Evolutionary conservation across 768 basidiomycete genomes (phyloP).

Genomic region (Tulasnella sp.): DNA sequence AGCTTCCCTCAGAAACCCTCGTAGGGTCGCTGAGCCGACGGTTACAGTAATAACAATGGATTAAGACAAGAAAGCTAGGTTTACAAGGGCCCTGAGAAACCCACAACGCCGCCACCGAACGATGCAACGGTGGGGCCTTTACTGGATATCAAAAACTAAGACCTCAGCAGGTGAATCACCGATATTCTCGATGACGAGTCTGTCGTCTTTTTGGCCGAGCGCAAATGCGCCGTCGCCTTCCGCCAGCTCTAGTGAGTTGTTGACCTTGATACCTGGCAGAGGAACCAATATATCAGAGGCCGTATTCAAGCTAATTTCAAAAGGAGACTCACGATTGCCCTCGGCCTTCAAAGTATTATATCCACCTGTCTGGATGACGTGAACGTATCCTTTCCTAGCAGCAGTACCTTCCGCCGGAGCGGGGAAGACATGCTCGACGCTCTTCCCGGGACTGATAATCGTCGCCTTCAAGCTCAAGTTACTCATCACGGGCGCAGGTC

Average conservation of each 20-base stretch:
- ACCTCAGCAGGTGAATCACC: slow-evolving; percentile 7
- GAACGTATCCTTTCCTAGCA: slow-evolving; percentile 57
- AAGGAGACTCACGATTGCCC: slow-evolving; percentile 27
- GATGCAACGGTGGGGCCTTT: not conserved
- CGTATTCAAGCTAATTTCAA: not conserved
- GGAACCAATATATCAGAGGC: not conserved
- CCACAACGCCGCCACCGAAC: not conserved
- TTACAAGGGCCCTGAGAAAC: not conserved
- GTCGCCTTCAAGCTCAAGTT: slow-evolving; percentile 54
- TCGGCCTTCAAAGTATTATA: slow-evolving; percentile 48
- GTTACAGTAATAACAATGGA: too few relatives aligned
- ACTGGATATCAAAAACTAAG: slow-evolving; percentile 11
- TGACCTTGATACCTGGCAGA: not conserved
- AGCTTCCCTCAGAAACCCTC: too few relatives aligned
- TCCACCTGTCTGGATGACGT: slow-evolving; percentile 75
- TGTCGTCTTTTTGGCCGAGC: not conserved
- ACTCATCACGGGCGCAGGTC: slow-evolving; percentile 57
- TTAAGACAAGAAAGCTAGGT: not conserved
- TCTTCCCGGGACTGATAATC: slow-evolving; percentile 46
- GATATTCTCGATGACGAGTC: slow-evolving; percentile 9
- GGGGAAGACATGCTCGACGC: slow-evolving; percentile 41
- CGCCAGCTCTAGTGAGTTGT: slow-evolving; percentile 4
- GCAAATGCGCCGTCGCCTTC: slow-evolving; percentile 13
- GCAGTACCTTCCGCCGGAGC: slow-evolving; percentile 6
- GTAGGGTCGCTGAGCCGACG: too few relatives aligned